Evolutionary conservation across 2,329 filamentous ascomycete species (phyloP), one percentile per base, ranked within the genome.

Genomic region (Sclerotinia subarctica): DNA sequence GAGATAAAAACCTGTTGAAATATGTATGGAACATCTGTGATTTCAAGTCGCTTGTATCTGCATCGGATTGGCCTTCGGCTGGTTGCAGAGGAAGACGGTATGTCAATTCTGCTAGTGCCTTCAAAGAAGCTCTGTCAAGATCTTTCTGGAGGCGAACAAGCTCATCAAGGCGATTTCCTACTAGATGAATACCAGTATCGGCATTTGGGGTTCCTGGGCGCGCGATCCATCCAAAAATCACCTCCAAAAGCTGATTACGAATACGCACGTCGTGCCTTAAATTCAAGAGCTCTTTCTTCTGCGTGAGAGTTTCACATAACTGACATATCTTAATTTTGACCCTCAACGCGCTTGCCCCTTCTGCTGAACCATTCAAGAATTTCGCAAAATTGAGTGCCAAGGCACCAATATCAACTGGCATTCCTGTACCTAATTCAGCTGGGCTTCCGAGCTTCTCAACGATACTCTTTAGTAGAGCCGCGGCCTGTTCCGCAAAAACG

Each of bases 21-120:
- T 91, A 91, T 8, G 85, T 87, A 70, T 89, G 87, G 74, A 91
- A 91, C 84, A 90, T 88, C 73, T 90, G 86, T 0, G 86, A 88
- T 75, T 90, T 90, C 64, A 88, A 82, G 76, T 90, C 88, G 71
- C 87, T 89, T 65, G 86, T 87, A 56, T 87, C 86, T 1, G 86
- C 87, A 77, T 91, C 88, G 17, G 83, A 87, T 71, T 89, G 86
- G 6, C 85, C 86, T 64, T 90, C 88, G 1, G 84, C 83, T 1
- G 88, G 87, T 71, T 90, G 88, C 19, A 91, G 79, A 21, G 88
- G 88, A 5, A 91, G 80, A 15, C 88, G 85, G 74, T 86, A 89
- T 0, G 88, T 89, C 35, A 91, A 80, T 72, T 88, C 86, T 5
- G 87, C 85, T n/a, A 91, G 81, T 53, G 86, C 86, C 71, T 83